Evolutionary conservation across 345 rosid species (phyloP).

Genomic region (Eutrema japonicum): DNA sequence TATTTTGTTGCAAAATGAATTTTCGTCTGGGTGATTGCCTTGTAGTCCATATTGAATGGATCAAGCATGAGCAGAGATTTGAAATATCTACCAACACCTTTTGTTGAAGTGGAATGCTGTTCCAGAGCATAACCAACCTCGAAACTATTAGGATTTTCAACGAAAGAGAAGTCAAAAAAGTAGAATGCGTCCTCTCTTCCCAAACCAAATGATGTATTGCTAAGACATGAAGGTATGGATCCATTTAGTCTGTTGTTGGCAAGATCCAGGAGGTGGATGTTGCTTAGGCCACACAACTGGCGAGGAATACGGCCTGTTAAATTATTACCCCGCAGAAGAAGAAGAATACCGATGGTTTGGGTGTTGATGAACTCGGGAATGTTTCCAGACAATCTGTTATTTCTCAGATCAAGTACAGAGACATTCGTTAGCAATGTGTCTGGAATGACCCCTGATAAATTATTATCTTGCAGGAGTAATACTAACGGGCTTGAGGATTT

Average conservation of each 20-base stretch:
- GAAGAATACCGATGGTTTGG: neutral
- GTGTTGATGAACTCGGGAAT: slow-evolving; percentile 11
- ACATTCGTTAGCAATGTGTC: neutral
- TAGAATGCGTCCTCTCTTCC: neutral
- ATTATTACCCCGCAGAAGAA: slow-evolving; percentile 10
- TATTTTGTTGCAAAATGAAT: slow-evolving; percentile 14
- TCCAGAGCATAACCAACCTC: too few relatives aligned
- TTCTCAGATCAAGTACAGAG: neutral
- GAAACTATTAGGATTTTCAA: too few relatives aligned
- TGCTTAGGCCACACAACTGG: neutral
- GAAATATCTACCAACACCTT: neutral
- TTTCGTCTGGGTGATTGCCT: neutral
- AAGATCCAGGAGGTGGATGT: slow-evolving; percentile 11
- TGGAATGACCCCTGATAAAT: neutral
- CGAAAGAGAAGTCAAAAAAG: too few relatives aligned
- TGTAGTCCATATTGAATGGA: neutral
- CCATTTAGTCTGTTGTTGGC: slow-evolving; percentile 11
- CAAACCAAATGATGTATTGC: slow-evolving; percentile 7
- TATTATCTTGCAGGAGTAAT: slow-evolving; percentile 1
- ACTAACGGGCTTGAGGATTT: neutral
- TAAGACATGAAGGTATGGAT: slow-evolving; percentile 25
- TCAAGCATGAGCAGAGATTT: slow-evolving; percentile 6
- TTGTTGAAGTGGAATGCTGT: too few relatives aligned
- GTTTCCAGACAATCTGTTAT: slow-evolving; percentile 14
- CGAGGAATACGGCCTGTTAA: neutral